phyloP scores from a whole-genome alignment of 1,139 yeast species.

The Spencermartinsiella ligniputridi region DNA sequence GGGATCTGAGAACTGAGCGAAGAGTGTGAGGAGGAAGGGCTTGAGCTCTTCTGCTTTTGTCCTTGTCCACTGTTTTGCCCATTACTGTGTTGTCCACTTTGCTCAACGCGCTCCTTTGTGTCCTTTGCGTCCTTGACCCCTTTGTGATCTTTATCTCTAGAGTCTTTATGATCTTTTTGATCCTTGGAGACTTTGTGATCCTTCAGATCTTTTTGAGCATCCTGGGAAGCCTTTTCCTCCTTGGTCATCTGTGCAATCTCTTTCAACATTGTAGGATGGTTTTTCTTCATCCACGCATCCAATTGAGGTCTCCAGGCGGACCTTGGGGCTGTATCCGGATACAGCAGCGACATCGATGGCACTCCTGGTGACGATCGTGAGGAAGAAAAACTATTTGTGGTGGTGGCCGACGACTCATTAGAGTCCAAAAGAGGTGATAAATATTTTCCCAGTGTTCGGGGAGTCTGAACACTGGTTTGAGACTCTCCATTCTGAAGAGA shows the following conservation, averaged over 20 bases:
- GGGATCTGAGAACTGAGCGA: too few relatives aligned
- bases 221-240: neutral
- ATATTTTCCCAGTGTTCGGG: neutral
- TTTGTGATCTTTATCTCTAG: neutral
- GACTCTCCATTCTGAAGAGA: neutral
- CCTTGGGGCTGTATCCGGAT: conserved; percentile 40
- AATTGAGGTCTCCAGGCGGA: conserved; percentile 37
- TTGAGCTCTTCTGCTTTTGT: too few relatives aligned
- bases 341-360: conserved; percentile 28
- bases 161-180: neutral
- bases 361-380: conserved; percentile 5
- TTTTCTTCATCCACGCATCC: conserved; percentile 34
- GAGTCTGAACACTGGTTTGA: neutral
- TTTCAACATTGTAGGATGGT: conserved; percentile 23
- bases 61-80: too few relatives aligned
- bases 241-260: conserved; percentile 19
- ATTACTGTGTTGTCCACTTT: too few relatives aligned
- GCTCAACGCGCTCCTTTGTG: too few relatives aligned
- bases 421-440: neutral
- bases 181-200: neutral
- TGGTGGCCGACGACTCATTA: neutral
- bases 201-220: neutral
- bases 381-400: neutral
- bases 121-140: too few relatives aligned
- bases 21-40: too few relatives aligned